Percentiles rank a stretch among this genome's conserved stretches.
These are phyloP conservation scores for Mycena kentingensis DNA, from an alignment of 768 basidiomycete genomes.

Conservation along the genomic window DNA sequence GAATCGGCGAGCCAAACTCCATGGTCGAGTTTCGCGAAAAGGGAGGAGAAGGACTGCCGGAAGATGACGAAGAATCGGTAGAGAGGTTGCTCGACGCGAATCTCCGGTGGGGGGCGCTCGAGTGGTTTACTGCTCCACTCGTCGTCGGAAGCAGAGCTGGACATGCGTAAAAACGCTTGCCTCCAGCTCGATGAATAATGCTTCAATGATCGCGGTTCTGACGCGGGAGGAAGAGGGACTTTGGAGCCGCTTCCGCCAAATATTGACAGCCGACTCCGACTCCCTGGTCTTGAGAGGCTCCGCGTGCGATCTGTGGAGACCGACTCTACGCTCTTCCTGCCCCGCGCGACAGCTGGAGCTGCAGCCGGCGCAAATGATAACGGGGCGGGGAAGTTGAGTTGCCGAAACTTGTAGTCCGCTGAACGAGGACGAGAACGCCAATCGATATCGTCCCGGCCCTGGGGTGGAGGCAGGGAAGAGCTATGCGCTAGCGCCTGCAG, in stretches of 20 bases:
- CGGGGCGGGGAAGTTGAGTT: conserved; percentile 76
- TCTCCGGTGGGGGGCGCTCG: conserved; percentile 39
- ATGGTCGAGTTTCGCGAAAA: conserved; percentile 23
- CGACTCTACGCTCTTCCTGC: conserved; percentile 14
- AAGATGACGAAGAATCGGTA: conserved; percentile 46
- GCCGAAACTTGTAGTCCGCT: conserved; percentile 41
- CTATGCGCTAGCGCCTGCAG: conserved; percentile 74
- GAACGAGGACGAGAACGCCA: conserved; percentile 35
- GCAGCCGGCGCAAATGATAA: conserved; percentile 47
- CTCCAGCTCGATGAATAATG: conserved; percentile 56
- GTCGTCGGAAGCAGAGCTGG: conserved; percentile 40
- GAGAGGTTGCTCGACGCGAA: conserved; percentile 48
- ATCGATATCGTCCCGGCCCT: conserved; percentile 46
- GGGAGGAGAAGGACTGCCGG: conserved; percentile 29
- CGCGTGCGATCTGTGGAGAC: conserved; percentile 17
- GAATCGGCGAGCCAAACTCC: conserved; percentile 18
- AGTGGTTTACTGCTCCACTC: conserved; percentile 34
- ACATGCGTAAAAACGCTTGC: conserved; percentile 29
- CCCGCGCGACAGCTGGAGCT: conserved; percentile 17
- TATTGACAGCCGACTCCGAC: conserved; percentile 36
- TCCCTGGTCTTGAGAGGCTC: conserved; percentile 27
- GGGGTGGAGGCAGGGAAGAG: conserved; percentile 47
- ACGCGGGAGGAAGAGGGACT: conserved; percentile 46
- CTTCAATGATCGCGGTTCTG: conserved; percentile 47
- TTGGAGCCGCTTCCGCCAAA: conserved; percentile 35